A percentile compares a stretch with the other conserved stretches of the same genome.
These are phyloP conservation scores for Cetradonia linearis DNA, from an alignment of 495 filamentous ascomycete genomes.

Conservation along the genomic window DNA sequence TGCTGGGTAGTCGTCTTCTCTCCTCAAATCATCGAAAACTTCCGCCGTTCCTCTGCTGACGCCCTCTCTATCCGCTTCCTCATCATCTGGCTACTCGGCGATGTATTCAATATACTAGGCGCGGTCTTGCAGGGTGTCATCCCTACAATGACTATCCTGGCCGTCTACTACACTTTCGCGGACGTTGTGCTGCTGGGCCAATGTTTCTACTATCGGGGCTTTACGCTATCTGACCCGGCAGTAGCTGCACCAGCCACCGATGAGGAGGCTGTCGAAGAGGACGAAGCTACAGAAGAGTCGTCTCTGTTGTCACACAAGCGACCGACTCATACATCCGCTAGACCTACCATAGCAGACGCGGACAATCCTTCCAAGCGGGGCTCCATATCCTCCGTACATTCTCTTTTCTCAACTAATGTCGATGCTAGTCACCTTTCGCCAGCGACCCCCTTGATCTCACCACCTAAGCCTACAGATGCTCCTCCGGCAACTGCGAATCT, in stretches of 20 bases:
- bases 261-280: conserved; percentile 18
- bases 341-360: conserved; percentile 15
- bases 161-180: conserved; percentile 89
- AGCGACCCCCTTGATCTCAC: conserved; percentile 56
- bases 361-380: conserved; percentile 3
- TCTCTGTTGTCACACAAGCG: conserved; percentile 19
- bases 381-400: conserved; percentile 28
- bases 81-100: conserved; percentile 79
- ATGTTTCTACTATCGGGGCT: conserved; percentile 89
- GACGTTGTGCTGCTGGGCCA: conserved; percentile 80
- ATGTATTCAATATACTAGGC: conserved; percentile 94
- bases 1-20: conserved; percentile 98
- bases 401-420: conserved; percentile 30
- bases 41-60: conserved; percentile 74
- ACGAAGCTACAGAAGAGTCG: conserved; percentile 18
- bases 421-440: conserved; percentile 69
- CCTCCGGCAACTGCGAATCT: conserved; percentile 25
- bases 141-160: conserved; percentile 93
- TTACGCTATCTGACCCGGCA: conserved; percentile 52
- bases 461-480: conserved; percentile 23
- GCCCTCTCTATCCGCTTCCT: conserved; percentile 85
- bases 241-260: conserved; percentile 1
- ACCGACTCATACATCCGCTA: not conserved
- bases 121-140: conserved; percentile 87
- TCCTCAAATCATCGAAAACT: conserved; percentile 93